phyloP scores from a whole-genome alignment of 441 rosid genomes.

The Corymbia calophylla region DNA sequence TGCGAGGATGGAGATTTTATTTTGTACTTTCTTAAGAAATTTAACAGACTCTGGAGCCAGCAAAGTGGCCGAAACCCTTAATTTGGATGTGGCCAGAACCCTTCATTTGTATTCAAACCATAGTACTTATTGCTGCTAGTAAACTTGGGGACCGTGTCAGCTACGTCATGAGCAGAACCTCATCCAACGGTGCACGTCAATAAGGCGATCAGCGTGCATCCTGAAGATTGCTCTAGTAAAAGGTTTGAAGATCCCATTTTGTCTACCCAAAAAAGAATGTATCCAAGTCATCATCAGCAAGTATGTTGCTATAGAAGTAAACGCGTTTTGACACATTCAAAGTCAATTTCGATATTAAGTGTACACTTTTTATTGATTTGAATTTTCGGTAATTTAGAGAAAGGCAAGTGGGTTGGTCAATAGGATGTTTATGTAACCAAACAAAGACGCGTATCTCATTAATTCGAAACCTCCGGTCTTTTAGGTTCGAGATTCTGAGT shows the following conservation, averaged over 20 bases:
- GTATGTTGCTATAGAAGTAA: not conserved
- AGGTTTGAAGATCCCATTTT: not conserved
- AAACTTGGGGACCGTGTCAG: not conserved
- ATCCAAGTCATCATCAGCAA: not conserved
- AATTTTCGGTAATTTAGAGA: not conserved
- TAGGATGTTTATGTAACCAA: not conserved
- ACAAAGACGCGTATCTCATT: not conserved
- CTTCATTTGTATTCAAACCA: not conserved
- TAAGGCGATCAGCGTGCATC: not conserved
- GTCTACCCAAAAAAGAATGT: not conserved
- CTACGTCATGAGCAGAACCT: not conserved
- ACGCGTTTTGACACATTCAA: not conserved
- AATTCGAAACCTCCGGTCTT: not conserved
- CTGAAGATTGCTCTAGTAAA: not conserved
- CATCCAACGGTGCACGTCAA: not conserved
- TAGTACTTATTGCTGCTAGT: not conserved
- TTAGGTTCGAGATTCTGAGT: accelerated
- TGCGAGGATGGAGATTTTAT: not conserved
- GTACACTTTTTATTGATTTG: not conserved
- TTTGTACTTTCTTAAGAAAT: not conserved
- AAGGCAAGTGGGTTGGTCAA: not conserved
- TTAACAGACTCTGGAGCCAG: not conserved
- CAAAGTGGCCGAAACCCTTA: not conserved
- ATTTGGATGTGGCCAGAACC: not conserved
- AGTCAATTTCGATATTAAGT: not conserved